Conservation (phyloP, 1,139 yeast species). For the Scheffersomyces insectosa region DNA sequence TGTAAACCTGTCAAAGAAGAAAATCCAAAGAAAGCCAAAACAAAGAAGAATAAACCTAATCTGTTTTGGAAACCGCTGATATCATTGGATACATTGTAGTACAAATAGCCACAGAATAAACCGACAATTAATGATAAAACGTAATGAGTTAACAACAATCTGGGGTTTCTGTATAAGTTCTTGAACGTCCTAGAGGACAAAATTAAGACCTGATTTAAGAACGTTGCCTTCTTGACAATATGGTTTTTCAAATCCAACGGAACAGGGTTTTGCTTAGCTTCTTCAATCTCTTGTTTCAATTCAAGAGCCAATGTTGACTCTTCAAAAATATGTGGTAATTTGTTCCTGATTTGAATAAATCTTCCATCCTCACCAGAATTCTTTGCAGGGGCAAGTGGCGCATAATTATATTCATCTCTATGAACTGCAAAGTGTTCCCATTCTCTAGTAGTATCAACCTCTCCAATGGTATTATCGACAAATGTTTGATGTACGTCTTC, state of each 20-base stretch:
- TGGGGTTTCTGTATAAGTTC: constrained; percentile 89
- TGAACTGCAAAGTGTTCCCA: constrained; percentile 93
- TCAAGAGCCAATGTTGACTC: constrained; percentile 53
- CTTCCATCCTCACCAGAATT: constrained; percentile 29
- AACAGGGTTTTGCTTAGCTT: constrained; percentile 29
- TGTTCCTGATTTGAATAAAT: constrained; percentile 31
- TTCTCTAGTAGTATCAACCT: constrained; percentile 67
- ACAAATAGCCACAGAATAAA: constrained; percentile 79
- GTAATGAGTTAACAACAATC: constrained; percentile 78
- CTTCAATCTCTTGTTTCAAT: constrained; percentile 49
- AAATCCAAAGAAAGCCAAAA: constrained; percentile 89
- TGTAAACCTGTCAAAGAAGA: constrained; percentile 89
- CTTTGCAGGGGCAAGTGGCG: constrained; percentile 13
- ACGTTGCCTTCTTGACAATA: constrained; percentile 51
- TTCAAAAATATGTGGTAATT: constrained; percentile 42
- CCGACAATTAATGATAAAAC: constrained; percentile 76
- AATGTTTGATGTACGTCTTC: constrained; percentile 43
- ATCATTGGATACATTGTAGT: constrained; percentile 80
- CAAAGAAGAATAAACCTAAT: constrained; percentile 86
- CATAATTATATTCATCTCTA: constrained; percentile 60
- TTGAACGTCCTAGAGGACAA: constrained; percentile 86
- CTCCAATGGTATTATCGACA: constrained; percentile 28
- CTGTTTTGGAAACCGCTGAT: constrained; percentile 96
- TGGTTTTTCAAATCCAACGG: constrained; percentile 37
- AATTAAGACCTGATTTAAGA: constrained; percentile 63